phyloP scores from a whole-genome alignment of 2,329 filamentous ascomycete genomes.

The Ascochyta clinopodiicola region DNA sequence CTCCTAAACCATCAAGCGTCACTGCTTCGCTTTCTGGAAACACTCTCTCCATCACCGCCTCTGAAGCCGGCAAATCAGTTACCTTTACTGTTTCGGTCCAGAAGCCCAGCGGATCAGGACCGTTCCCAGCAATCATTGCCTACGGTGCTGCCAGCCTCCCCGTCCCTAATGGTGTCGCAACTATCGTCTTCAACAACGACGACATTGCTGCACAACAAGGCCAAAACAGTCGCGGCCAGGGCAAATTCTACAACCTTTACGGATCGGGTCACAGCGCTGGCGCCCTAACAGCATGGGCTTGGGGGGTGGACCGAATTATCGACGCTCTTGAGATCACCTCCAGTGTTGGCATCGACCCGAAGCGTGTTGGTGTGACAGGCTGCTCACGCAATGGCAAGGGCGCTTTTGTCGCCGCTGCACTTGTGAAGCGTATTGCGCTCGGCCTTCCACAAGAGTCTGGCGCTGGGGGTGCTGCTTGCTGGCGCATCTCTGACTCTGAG shows the following conservation, averaged over 20 bases:
- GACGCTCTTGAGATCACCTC: conserved; percentile 63
- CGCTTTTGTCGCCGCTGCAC: conserved; percentile 66
- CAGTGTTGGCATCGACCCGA: conserved; percentile 53
- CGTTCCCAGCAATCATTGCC: conserved; percentile 65
- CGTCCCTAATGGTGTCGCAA: conserved; percentile 61
- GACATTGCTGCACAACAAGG: conserved; percentile 60
- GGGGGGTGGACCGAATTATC: conserved; percentile 67
- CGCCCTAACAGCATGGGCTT: conserved; percentile 68
- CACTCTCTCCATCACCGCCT: conserved; percentile 45
- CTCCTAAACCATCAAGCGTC: conserved; percentile 44
- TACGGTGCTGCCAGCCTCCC: conserved; percentile 64
- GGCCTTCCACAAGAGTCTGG: conserved; percentile 69
- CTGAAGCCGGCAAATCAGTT: conserved; percentile 44
- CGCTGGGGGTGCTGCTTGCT: conserved; percentile 67
- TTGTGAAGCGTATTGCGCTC: conserved; percentile 65
- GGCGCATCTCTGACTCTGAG: conserved; percentile 57
- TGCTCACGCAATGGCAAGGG: conserved; percentile 71
- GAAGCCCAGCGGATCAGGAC: conserved; percentile 53
- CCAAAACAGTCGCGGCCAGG: conserved; percentile 58
- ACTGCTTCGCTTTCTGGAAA: conserved; percentile 41
- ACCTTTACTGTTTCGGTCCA: conserved; percentile 47
- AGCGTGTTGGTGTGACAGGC: conserved; percentile 62
- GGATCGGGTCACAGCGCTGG: conserved; percentile 62
- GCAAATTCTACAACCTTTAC: conserved; percentile 67
- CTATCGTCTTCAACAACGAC: conserved; percentile 66